Evolutionary conservation across 495 filamentous ascomycete genomes (phyloP).

Genomic region (Wilcoxina mikolae): DNA sequence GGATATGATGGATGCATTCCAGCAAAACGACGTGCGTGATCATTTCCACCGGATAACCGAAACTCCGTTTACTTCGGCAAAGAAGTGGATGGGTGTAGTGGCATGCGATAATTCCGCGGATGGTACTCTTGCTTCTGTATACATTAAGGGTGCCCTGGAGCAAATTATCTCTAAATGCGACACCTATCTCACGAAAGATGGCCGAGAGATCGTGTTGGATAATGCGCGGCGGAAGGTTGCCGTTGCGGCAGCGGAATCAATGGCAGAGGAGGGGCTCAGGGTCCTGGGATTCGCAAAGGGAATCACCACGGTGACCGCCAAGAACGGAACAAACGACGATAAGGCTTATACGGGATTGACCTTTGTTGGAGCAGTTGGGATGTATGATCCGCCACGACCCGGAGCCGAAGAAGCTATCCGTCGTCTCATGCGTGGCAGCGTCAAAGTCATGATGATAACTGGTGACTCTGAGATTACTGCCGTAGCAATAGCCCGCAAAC

Average conservation of each 20-base stretch:
- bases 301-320: conserved; percentile 23
- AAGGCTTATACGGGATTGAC: conserved; percentile 69
- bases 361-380: conserved; percentile 85
- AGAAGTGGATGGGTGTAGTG: conserved; percentile 97
- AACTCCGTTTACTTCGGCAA: conserved; percentile 88
- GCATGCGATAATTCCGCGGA: conserved; percentile 41
- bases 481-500: conserved; percentile 76
- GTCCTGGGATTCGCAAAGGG: conserved; percentile 90
- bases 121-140: conserved; percentile 44
- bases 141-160: conserved; percentile 91
- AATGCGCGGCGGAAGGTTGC: conserved; percentile 58
- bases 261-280: conserved; percentile 82
- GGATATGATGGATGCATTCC: conserved; percentile 72
- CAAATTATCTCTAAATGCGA: conserved; percentile 74
- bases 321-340: conserved; percentile 31
- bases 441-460: conserved; percentile 97
- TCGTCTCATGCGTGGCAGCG: conserved; percentile 79
- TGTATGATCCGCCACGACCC: conserved; percentile 87
- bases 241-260: conserved; percentile 65
- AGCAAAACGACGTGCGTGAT: conserved; percentile 74
- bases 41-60: conserved; percentile 63
- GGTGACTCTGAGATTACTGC: conserved; percentile 91
- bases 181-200: conserved; percentile 75
- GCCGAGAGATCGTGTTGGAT: conserved; percentile 75
- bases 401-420: conserved; percentile 81